phyloP scores from a whole-genome alignment of 495 filamentous ascomycete species.

The Xylaria acuta region DNA sequence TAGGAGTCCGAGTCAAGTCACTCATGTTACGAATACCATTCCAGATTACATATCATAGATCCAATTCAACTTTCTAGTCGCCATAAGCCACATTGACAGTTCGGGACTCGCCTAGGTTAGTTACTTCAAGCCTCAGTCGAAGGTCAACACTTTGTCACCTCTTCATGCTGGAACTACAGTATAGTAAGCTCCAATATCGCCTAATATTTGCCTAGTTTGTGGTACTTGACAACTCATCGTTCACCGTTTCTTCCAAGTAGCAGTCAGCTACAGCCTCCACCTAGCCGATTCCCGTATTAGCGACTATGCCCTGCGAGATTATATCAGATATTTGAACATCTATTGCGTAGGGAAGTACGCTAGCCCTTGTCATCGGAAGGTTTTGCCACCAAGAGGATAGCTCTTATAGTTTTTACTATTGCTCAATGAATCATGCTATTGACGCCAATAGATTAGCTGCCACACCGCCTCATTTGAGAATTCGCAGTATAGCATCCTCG shows the following conservation, averaged over 20 bases:
- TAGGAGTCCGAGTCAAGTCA: conserved; percentile 5
- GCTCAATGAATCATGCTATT: conserved; percentile 2
- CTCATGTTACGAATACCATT: conserved; percentile 1
- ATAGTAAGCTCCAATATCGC: conserved; percentile 2
- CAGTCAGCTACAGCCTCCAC: neutral
- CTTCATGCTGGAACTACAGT: neutral
- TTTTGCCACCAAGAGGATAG: neutral
- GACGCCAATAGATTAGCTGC: neutral
- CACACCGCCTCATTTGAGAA: conserved; percentile 2
- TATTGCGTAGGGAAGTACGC: neutral
- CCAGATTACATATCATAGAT: neutral
- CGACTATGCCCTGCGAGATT: neutral
- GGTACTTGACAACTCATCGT: neutral
- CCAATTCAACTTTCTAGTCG: neutral
- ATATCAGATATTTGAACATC: neutral
- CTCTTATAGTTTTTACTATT: conserved; percentile 4
- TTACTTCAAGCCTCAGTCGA: neutral
- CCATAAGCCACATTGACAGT: neutral
- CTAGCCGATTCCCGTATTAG: neutral
- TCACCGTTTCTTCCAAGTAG: neutral
- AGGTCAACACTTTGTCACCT: neutral
- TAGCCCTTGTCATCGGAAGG: neutral
- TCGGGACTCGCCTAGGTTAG: neutral
- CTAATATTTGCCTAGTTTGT: conserved; percentile 1
- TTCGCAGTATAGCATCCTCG: neutral